Conservation (phyloP, 768 basidiomycete species). For the Rossbeevera mucosa region DNA sequence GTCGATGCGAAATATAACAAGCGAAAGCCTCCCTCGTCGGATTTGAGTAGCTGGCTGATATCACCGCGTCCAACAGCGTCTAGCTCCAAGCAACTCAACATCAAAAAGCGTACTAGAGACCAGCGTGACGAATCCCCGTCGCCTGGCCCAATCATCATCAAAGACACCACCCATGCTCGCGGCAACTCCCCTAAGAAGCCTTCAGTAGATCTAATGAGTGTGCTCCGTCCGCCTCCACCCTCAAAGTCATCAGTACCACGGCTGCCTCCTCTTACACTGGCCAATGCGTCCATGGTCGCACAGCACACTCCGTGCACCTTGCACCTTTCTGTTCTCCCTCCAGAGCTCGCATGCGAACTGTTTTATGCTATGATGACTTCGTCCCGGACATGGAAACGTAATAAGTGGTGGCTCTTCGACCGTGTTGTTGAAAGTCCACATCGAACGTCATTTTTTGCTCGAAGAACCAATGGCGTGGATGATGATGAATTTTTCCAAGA, state of each 20-base stretch:
- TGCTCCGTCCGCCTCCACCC: slow-evolving; percentile 49
- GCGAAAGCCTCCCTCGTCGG: slow-evolving; percentile 46
- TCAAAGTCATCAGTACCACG: slow-evolving; percentile 32
- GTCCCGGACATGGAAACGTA: slow-evolving; percentile 60
- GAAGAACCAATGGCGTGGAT: slow-evolving; percentile 43
- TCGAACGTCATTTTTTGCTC: slow-evolving; percentile 70
- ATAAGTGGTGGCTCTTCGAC: slow-evolving; percentile 85
- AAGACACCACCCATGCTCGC: slow-evolving; percentile 11
- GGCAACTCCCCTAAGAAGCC: slow-evolving; percentile 29
- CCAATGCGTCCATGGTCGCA: slow-evolving; percentile 59
- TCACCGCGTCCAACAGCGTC: slow-evolving; percentile 16
- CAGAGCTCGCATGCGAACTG: slow-evolving; percentile 68
- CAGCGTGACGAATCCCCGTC: neutral
- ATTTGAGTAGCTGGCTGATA: slow-evolving; percentile 55
- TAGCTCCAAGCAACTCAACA: slow-evolving; percentile 17
- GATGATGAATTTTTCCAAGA: slow-evolving; percentile 57
- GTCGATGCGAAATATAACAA: slow-evolving; percentile 32
- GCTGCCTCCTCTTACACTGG: slow-evolving; percentile 58
- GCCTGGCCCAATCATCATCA: slow-evolving; percentile 8
- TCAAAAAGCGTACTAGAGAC: slow-evolving; percentile 15
- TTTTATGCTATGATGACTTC: slow-evolving; percentile 69
- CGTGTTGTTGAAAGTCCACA: slow-evolving; percentile 80
- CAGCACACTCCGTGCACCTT: slow-evolving; percentile 72
- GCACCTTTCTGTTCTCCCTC: slow-evolving; percentile 63
- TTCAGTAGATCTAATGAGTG: slow-evolving; percentile 46